Conservation (phyloP, 2,329 filamentous ascomycete species). For the Nothopassalora personata region DNA sequence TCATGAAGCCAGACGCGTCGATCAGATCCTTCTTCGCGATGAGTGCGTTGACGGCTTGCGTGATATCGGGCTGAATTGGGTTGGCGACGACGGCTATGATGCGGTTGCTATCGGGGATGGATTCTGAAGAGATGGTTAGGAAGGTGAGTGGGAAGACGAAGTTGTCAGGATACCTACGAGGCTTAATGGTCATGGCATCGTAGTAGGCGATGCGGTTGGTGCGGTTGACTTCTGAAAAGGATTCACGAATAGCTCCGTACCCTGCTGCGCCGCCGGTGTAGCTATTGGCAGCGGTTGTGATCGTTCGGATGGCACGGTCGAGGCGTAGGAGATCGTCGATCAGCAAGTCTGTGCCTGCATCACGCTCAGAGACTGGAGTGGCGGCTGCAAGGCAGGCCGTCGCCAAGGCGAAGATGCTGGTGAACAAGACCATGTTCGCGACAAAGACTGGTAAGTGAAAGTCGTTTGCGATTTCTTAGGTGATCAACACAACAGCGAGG, state of each 20-base stretch:
- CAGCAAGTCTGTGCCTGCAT: conserved; percentile 19
- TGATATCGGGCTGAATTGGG: conserved; percentile 21
- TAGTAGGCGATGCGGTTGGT: conserved; percentile 23
- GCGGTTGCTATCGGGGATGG: conserved; percentile 15
- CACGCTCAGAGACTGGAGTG: conserved; percentile 8
- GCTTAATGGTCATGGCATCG: conserved; percentile 21
- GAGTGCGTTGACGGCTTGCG: conserved; percentile 18
- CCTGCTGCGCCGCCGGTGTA: conserved; percentile 17
- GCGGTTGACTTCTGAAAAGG: conserved; percentile 19
- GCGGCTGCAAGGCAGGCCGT: not conserved
- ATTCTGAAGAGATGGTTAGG: conserved; percentile 8
- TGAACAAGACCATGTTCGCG: conserved; percentile 5
- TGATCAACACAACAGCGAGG: not conserved
- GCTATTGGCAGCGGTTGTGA: conserved; percentile 12
- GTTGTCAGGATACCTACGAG: conserved; percentile 11
- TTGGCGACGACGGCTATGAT: conserved; percentile 21
- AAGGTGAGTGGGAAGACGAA: not conserved
- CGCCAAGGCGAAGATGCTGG: conserved; percentile 5
- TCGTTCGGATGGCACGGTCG: conserved; percentile 18
- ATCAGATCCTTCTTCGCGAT: conserved; percentile 21
- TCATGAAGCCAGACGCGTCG: conserved; percentile 14
- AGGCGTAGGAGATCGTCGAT: conserved; percentile 15
- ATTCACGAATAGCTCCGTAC: conserved; percentile 19
- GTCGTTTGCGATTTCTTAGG: not conserved
- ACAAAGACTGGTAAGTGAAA: not conserved